Base-by-base conservation (phyloP, 73 alveolate species). In the Paramecium biaurelia region DNA sequence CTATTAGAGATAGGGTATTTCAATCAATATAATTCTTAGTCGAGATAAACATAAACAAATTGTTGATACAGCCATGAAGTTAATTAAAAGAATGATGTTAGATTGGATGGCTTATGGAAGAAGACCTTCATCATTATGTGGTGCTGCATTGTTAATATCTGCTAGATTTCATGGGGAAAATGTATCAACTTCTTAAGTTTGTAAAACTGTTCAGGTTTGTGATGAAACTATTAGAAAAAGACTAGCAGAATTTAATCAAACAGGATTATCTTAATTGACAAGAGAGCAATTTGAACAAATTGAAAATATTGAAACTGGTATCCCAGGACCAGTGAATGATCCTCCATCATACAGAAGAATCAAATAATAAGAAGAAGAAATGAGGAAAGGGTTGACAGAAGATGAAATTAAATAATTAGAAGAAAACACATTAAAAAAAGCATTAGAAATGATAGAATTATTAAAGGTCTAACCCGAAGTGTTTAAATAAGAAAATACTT, bases 61-160 rank as follows among this genome's bases (percentile, higher is more conserved):
- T 10, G 97, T 97, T 53, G 93, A 92, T 34, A 97, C 99, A 11
- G 99, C 99, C 5, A 68, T 93, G 76, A 96, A 97, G 67, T 88
- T 98, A 24, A 86, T 98, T 20, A 96, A 98, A 89, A 93, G 97
- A 47, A 97, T 98, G 99, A 95, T 95, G 92, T 82, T 98, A 42
- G 99, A 98, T 93, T 98, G 99, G 99, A 98, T 98, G 70, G 93
- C 96, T 43, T 92, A 97, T 28, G 99, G 99, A 58, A 95, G 99
- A 88, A 97, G 99, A 87, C 99, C 99, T 7, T 92, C 96, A 57
- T 99, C 99, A 15, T 92, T 98, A 34, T 97, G 99, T 92, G 99
- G 99, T 5, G 99, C 99, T n/a, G 99, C 99, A 35, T 93, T 97
- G 67, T 92, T 98, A 85, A 98, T 98, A 21, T 93, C 99, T 4